Percentiles rank a stretch among this genome's conserved stretches.
Evolutionary conservation across 1,139 yeast species (phyloP).

Genomic region (Ogataea hybrid): DNA sequence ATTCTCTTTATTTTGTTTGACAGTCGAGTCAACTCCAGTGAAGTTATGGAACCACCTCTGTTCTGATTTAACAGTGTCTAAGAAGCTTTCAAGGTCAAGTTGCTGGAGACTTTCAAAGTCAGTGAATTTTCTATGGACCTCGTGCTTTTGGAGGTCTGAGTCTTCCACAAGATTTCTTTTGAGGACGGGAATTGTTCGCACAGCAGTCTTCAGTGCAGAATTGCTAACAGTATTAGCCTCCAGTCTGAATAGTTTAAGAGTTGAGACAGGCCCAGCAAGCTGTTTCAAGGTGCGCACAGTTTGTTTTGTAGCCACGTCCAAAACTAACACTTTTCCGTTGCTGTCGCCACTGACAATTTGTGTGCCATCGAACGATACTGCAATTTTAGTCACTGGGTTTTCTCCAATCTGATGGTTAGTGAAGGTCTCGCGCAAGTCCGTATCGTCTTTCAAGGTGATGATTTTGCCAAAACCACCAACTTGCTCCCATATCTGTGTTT

Average conservation of each 20-base stretch:
- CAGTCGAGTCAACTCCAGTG: slow-evolving; percentile 38
- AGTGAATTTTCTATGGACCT: slow-evolving; percentile 33
- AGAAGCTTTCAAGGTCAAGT: slow-evolving; percentile 40
- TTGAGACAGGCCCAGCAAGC: slow-evolving; percentile 33
- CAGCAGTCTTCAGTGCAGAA: slow-evolving; percentile 42
- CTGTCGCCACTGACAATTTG: slow-evolving; percentile 71
- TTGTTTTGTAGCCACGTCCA: slow-evolving; percentile 79
- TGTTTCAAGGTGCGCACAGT: slow-evolving; percentile 64
- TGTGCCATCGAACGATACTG: slow-evolving; percentile 75
- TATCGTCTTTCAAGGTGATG: slow-evolving; percentile 50
- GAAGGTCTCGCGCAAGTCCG: slow-evolving; percentile 50
- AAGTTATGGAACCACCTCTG: slow-evolving; percentile 50
- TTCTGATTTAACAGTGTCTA: slow-evolving; percentile 47
- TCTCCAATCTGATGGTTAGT: slow-evolving; percentile 49
- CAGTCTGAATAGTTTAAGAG: slow-evolving; percentile 23
- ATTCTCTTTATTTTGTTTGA: slow-evolving; percentile 27
- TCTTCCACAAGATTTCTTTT: slow-evolving; percentile 54
- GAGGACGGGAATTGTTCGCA: slow-evolving; percentile 46
- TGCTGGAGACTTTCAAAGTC: background rate
- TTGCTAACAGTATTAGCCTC: slow-evolving; percentile 20
- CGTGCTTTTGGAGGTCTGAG: slow-evolving; percentile 46
- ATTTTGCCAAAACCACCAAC: slow-evolving; percentile 57
- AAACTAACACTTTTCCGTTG: slow-evolving; percentile 61
- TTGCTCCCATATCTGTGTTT: slow-evolving; percentile 43
- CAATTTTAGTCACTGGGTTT: slow-evolving; percentile 47